These are phyloP conservation scores for Fagopyrum homotropicum DNA, from an alignment of 148 eudicot genomes.

Conservation along the genomic window DNA sequence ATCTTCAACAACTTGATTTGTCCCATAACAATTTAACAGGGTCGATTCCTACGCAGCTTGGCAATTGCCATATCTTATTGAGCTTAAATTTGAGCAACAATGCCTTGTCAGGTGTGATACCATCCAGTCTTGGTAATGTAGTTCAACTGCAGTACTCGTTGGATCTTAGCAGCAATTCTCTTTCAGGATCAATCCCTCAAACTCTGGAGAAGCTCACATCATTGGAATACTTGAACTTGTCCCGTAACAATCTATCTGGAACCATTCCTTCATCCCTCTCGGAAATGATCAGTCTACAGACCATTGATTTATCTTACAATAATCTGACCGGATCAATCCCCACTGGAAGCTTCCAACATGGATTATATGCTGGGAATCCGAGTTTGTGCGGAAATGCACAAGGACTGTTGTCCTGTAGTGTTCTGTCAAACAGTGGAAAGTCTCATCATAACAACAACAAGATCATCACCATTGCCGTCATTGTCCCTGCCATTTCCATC, in stretches of 20 bases:
- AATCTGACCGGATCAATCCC: slow-evolving; percentile 30
- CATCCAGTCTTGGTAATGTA: slow-evolving; percentile 20
- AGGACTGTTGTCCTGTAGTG: not conserved
- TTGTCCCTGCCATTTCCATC: not conserved
- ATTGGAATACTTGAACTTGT: slow-evolving; percentile 24
- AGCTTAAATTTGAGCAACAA: slow-evolving; percentile 27
- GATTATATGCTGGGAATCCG: slow-evolving; percentile 12
- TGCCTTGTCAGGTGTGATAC: slow-evolving; percentile 23
- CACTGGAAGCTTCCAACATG: slow-evolving; percentile 12
- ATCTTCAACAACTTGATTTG: slow-evolving; percentile 21
- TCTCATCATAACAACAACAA: not conserved
- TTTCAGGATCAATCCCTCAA: slow-evolving; percentile 27
- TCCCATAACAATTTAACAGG: slow-evolving; percentile 24
- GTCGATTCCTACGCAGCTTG: slow-evolving; percentile 18
- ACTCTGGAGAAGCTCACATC: slow-evolving; percentile 22
- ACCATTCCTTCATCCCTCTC: slow-evolving; percentile 20
- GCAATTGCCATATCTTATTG: slow-evolving; percentile 14
- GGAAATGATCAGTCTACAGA: slow-evolving; percentile 16
- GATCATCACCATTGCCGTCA: not conserved
- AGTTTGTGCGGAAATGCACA: slow-evolving; percentile 13
- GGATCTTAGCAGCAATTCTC: slow-evolving; percentile 22
- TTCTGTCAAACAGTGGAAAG: slow-evolving; percentile 8
- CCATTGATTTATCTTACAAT: slow-evolving; percentile 26
- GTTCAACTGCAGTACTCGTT: slow-evolving; percentile 16
- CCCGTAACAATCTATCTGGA: slow-evolving; percentile 25